These are phyloP conservation scores for Cytidiella melzeri DNA, from an alignment of 768 basidiomycete genomes.

Conservation along the genomic window DNA sequence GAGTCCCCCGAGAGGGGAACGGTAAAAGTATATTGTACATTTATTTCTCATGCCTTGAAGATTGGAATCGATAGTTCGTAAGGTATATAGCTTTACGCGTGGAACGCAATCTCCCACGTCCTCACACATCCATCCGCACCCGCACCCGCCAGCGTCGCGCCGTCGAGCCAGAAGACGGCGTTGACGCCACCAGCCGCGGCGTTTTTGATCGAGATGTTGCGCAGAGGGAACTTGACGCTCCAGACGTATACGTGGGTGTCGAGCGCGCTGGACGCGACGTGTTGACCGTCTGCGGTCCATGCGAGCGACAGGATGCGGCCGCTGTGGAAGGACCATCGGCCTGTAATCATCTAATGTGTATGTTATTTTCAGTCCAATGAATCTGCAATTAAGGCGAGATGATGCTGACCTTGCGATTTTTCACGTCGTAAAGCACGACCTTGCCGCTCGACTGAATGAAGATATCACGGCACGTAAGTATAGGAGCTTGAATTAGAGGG, in stretches of 20 bases:
- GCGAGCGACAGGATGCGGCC: conserved; percentile 74
- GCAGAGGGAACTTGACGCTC: conserved; percentile 63
- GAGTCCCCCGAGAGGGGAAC: no score
- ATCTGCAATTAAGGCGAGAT: no score
- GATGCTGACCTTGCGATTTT: conserved; percentile 64
- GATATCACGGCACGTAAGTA: no score
- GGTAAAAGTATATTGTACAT: no score
- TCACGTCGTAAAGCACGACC: conserved; percentile 70
- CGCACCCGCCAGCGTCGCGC: conserved; percentile 52
- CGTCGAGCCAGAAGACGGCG: conserved; percentile 72
- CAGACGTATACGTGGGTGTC: conserved; percentile 92
- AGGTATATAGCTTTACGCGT: conserved; percentile 21
- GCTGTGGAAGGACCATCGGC: conserved; percentile 83
- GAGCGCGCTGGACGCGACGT: conserved; percentile 85
- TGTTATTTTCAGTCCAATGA: no score
- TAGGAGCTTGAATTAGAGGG: background rate
- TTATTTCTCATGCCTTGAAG: background rate
- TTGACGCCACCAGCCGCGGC: conserved; percentile 83
- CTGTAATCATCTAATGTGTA: conserved; percentile 52
- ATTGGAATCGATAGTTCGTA: no score
- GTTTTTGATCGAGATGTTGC: conserved; percentile 79
- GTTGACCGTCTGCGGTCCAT: conserved; percentile 67
- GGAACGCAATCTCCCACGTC: conserved; percentile 57
- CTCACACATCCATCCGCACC: conserved; percentile 83
- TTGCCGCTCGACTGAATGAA: conserved; percentile 79